Evolutionary conservation across 768 basidiomycete species (phyloP).

Genomic region (Russula sp.): DNA sequence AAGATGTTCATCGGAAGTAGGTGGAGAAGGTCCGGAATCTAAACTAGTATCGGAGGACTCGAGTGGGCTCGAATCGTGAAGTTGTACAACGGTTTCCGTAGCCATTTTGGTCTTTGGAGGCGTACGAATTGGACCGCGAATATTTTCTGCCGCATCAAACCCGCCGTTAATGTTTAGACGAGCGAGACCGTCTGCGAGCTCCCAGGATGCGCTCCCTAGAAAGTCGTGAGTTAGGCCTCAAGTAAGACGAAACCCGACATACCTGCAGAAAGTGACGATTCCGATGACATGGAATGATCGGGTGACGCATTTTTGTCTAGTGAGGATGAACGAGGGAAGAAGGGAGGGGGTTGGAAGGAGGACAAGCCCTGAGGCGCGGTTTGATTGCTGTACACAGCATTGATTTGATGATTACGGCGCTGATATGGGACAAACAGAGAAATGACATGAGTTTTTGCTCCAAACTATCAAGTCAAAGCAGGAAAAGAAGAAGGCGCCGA

Average conservation of each 20-base stretch:
- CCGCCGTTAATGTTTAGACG: slow-evolving; percentile 64
- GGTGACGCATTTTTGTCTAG: slow-evolving; percentile 32
- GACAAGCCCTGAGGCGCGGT: slow-evolving; percentile 27
- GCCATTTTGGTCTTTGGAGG: slow-evolving; percentile 64
- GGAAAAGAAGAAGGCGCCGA: slow-evolving; percentile 1
- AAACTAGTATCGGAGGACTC: slow-evolving; percentile 70
- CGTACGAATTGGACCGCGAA: slow-evolving; percentile 54
- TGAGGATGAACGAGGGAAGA: slow-evolving; percentile 26
- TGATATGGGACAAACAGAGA: slow-evolving; percentile 24
- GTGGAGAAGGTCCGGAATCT: slow-evolving; percentile 60
- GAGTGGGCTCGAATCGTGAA: slow-evolving; percentile 65
- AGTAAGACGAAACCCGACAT: slow-evolving; percentile 61
- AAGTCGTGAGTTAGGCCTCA: slow-evolving; percentile 57
- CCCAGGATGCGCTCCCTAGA: slow-evolving; percentile 51
- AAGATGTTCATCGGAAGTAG: slow-evolving; percentile 63
- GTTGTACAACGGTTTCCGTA: slow-evolving; percentile 51
- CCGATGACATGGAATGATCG: slow-evolving; percentile 37
- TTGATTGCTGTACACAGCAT: slow-evolving; percentile 30
- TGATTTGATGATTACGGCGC: slow-evolving; percentile 32
- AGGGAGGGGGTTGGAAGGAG: slow-evolving; percentile 28
- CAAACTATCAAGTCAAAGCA: slow-evolving; percentile 7
- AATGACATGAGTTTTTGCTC: slow-evolving; percentile 21
- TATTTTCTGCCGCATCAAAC: slow-evolving; percentile 43
- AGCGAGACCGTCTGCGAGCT: slow-evolving; percentile 68
- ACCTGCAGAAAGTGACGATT: slow-evolving; percentile 36